phyloP scores from a whole-genome alignment of 1,139 yeast genomes.

The Saccharomycopsis hybrid region DNA sequence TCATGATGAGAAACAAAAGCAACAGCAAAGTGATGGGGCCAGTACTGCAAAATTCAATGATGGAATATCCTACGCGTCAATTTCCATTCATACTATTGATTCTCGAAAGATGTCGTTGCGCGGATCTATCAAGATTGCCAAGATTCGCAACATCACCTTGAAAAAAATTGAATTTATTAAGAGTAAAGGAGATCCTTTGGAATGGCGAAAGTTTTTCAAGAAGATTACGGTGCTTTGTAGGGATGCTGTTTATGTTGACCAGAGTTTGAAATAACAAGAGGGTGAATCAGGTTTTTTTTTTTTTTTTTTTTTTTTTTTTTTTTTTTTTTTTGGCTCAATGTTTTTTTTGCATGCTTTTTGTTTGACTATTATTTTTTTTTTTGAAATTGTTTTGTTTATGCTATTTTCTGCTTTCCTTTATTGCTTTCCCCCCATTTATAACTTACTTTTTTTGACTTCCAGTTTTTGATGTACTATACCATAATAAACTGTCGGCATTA shows the following conservation, averaged over 20 bases:
- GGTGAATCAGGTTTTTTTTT: too few species aligned
- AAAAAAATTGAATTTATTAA: constrained; percentile 46
- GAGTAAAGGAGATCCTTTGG: constrained; percentile 56
- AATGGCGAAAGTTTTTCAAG: constrained; percentile 60
- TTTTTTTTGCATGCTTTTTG: too few species aligned
- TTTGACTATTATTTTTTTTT: too few species aligned
- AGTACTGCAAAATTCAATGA: neutral
- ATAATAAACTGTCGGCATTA: too few species aligned
- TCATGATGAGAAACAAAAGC: too few species aligned
- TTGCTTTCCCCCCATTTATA: too few species aligned
- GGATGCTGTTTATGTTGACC: constrained; percentile 39
- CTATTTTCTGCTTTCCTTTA: too few species aligned
- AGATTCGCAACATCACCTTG: constrained; percentile 31
- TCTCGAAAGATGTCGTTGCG: constrained; percentile 39
- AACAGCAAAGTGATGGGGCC: constrained; percentile 1
- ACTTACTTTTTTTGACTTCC: too few species aligned
- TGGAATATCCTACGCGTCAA: constrained; percentile 26
- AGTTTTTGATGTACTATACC: too few species aligned
- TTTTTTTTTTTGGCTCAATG: too few species aligned
- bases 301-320: too few species aligned
- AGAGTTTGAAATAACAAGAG: constrained; percentile 8
- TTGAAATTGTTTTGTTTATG: too few species aligned
- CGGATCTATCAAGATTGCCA: constrained; percentile 41
- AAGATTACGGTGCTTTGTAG: constrained; percentile 46
- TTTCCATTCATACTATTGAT: constrained; percentile 40